Evolutionary conservation across 352 stramenopile genomes (phyloP).

Genomic region (Plasmopara muralis): DNA sequence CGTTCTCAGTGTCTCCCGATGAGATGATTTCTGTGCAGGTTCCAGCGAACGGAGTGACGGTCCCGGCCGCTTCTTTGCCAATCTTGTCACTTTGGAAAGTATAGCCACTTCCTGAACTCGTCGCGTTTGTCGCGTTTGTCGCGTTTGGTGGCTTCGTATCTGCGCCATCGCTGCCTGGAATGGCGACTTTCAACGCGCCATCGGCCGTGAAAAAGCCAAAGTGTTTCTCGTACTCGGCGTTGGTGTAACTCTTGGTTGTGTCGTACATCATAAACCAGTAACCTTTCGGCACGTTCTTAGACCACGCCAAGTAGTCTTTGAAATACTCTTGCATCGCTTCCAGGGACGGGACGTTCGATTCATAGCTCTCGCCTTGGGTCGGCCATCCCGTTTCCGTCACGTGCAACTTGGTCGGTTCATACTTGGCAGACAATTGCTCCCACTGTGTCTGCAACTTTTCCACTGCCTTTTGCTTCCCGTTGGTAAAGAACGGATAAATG

Average conservation of each 20-base stretch:
- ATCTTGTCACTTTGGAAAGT: conserved; percentile 2
- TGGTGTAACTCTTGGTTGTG: conserved; percentile 38
- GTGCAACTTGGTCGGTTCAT: conserved; percentile 32
- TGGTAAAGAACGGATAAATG: conserved; percentile 77
- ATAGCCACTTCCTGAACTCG: conserved; percentile 3
- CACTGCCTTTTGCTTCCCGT: conserved; percentile 28
- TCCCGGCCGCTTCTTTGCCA: conserved; percentile 13
- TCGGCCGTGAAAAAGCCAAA: conserved; percentile 49
- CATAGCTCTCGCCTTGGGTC: conserved; percentile 28
- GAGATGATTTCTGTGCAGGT: conserved; percentile 5
- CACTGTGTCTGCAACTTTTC: conserved; percentile 54
- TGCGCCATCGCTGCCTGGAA: conserved; percentile 20
- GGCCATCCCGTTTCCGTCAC: conserved; percentile 67
- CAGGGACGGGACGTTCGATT: conserved; percentile 30
- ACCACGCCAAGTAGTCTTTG: conserved; percentile 42
- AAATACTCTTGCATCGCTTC: conserved; percentile 37
- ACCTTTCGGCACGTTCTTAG: conserved; percentile 21
- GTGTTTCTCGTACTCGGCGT: conserved; percentile 46
- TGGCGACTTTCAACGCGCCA: conserved; percentile 29
- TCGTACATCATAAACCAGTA: conserved; percentile 78
- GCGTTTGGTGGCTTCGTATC: not conserved
- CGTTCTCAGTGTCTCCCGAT: conserved; percentile 5
- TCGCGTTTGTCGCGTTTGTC: not conserved
- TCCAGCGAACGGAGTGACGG: conserved; percentile 9
- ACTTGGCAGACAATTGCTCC: conserved; percentile 39